Evolutionary conservation across 2,329 filamentous ascomycete species (phyloP).

Genomic region (Alternaria solani): DNA sequence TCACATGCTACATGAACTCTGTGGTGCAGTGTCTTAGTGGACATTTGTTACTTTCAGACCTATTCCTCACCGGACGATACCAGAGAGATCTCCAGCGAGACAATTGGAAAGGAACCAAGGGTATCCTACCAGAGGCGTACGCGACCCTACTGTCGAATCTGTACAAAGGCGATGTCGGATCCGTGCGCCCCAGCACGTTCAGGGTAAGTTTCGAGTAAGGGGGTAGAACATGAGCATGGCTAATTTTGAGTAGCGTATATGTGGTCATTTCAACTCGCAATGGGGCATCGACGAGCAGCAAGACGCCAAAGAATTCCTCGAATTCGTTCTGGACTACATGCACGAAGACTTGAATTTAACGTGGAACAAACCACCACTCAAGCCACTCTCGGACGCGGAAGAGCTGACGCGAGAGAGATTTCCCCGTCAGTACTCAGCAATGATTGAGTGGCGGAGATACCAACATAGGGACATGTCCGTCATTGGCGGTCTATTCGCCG

Average conservation of each 20-base stretch:
- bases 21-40: conserved; percentile 83
- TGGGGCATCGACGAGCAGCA: conserved; percentile 83
- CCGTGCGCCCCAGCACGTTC: conserved; percentile 57
- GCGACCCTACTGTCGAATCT: conserved; percentile 68
- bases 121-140: conserved; percentile 68
- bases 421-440: conserved; percentile 70
- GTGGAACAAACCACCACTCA: conserved; percentile 66
- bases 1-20: conserved; percentile 94
- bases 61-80: conserved; percentile 71
- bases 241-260: conserved; percentile 59
- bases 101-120: conserved; percentile 72
- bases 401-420: conserved; percentile 68
- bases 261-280: conserved; percentile 67
- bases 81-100: conserved; percentile 64
- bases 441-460: conserved; percentile 78
- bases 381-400: conserved; percentile 65
- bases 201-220: conserved; percentile 40
- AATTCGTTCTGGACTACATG: conserved; percentile 80
- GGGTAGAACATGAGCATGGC: not conserved
- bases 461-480: conserved; percentile 75
- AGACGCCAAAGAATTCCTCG: conserved; percentile 89
- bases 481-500: conserved; percentile 80
- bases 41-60: conserved; percentile 68
- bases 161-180: conserved; percentile 66
- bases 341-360: conserved; percentile 84